phyloP scores from a whole-genome alignment of 305 asterid species.

The Euphrasia arctica region DNA sequence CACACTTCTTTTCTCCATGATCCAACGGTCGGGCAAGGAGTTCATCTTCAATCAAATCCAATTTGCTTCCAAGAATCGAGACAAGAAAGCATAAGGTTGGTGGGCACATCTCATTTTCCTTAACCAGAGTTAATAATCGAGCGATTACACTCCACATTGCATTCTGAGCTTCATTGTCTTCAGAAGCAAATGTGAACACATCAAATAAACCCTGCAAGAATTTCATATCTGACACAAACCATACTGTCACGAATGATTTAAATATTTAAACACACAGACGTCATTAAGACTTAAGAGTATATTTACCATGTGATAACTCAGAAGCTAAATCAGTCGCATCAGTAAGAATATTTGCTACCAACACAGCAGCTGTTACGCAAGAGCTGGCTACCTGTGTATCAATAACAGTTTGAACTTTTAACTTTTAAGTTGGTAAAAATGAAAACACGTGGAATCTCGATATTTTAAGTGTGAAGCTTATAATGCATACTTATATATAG shows the following conservation, averaged over 20 bases:
- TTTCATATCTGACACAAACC: slow-evolving; percentile 45
- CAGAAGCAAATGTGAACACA: slow-evolving; percentile 63
- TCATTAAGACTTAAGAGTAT: slow-evolving; percentile 17
- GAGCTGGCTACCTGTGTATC: slow-evolving; percentile 58
- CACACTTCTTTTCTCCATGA: slow-evolving; percentile 32
- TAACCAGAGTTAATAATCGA: slow-evolving; percentile 44
- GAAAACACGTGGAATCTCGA: no score
- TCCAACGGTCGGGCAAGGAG: slow-evolving; percentile 43
- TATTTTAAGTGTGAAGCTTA: no score
- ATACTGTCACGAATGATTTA: slow-evolving; percentile 24
- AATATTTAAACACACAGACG: slow-evolving; percentile 5
- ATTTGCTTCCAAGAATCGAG: slow-evolving; percentile 51
- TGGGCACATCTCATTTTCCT: slow-evolving; percentile 45
- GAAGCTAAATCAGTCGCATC: slow-evolving; percentile 48
- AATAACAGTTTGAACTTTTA: not conserved
- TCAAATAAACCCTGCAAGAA: slow-evolving; percentile 72
- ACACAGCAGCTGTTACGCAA: slow-evolving; percentile 69
- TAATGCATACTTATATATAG: not conserved
- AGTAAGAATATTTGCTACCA: slow-evolving; percentile 67
- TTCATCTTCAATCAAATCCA: slow-evolving; percentile 64
- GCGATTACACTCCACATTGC: slow-evolving; percentile 76
- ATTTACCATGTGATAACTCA: slow-evolving; percentile 60
- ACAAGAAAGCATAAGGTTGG: slow-evolving; percentile 43
- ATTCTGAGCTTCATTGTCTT: slow-evolving; percentile 57
- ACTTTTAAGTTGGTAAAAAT: no score